Percentiles rank a stretch among this genome's conserved stretches.
These are phyloP conservation scores for Nakazawaea holstii DNA, from an alignment of 805 yeast species.

Conservation along the genomic window DNA sequence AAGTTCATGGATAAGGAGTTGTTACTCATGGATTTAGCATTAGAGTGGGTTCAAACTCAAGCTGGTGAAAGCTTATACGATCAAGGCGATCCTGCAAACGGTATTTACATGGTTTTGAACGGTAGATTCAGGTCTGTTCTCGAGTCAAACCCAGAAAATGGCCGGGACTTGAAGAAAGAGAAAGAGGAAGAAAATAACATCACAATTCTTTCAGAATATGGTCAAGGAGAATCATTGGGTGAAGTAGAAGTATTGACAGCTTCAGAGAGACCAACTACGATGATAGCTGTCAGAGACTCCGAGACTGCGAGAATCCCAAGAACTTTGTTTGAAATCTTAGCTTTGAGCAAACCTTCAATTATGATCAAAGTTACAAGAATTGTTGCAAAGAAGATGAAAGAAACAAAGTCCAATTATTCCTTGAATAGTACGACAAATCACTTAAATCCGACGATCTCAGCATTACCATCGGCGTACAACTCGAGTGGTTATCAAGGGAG, in stretches of 20 bases:
- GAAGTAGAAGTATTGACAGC: constrained; percentile 92
- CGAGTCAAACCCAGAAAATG: constrained; percentile 11
- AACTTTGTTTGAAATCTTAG: constrained; percentile 78
- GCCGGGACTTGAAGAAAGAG: background rate
- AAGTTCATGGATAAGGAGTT: constrained; percentile 62
- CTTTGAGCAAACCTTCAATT: constrained; percentile 80
- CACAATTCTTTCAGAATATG: constrained; percentile 59
- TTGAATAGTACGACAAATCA: constrained; percentile 4
- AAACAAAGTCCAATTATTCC: constrained; percentile 12
- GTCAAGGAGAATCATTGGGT: constrained; percentile 93
- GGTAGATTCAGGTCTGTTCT: constrained; percentile 75
- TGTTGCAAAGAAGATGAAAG: constrained; percentile 58
- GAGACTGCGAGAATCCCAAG: constrained; percentile 93
- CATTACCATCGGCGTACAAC: constrained; percentile 19
- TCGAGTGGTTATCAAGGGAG: constrained; percentile 21
- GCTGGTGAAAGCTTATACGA: constrained; percentile 78
- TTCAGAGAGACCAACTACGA: constrained; percentile 58
- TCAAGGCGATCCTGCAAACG: constrained; percentile 85
- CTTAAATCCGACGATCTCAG: constrained; percentile 20
- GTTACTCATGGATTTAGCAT: constrained; percentile 77
- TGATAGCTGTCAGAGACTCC: constrained; percentile 87
- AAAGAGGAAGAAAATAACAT: constrained; percentile 21
- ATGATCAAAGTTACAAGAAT: constrained; percentile 86
- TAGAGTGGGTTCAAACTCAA: constrained; percentile 91
- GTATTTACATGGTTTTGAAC: constrained; percentile 82